A percentile compares a stretch with the other conserved stretches of the same genome.
Evolutionary conservation across 306 rosid genomes (phyloP).

Genomic region (Sindora glabra): DNA sequence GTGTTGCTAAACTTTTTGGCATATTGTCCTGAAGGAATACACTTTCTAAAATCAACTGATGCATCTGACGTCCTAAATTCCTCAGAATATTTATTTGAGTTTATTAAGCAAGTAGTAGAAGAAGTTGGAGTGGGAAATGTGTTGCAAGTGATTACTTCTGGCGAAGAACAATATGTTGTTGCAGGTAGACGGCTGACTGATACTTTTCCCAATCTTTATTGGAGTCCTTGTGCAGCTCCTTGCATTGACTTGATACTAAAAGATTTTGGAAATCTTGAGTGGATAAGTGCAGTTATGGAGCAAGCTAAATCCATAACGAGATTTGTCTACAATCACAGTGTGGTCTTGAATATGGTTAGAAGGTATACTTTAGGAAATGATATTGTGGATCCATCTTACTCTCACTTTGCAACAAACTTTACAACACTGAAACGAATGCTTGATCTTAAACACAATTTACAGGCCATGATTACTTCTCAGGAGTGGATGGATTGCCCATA

Average conservation of each 20-base stretch:
- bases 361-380: constrained; percentile 72
- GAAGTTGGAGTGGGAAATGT: constrained; percentile 75
- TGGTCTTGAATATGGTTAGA: constrained; percentile 66
- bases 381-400: constrained; percentile 60
- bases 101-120: constrained; percentile 66
- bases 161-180: constrained; percentile 51
- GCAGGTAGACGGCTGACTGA: constrained; percentile 65
- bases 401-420: constrained; percentile 55
- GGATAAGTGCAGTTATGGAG: constrained; percentile 59
- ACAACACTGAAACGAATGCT: constrained; percentile 68
- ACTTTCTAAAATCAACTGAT: constrained; percentile 67
- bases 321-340: constrained; percentile 67
- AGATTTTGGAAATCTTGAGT: constrained; percentile 71
- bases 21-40: constrained; percentile 62
- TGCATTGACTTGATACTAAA: constrained; percentile 61
- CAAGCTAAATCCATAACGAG: constrained; percentile 72
- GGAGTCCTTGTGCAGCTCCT: constrained; percentile 67
- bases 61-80: constrained; percentile 51
- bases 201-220: constrained; percentile 63
- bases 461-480: constrained; percentile 79
- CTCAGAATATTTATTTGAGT: constrained; percentile 39
- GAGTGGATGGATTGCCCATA: constrained; percentile 81
- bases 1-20: constrained; percentile 39
- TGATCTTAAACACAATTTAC: constrained; percentile 69
- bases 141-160: constrained; percentile 67